A percentile compares a stretch with the other conserved stretches of the same genome.
Conservation (phyloP, 2,329 filamentous ascomycete genomes). For the Calonectria multiphialidica region DNA sequence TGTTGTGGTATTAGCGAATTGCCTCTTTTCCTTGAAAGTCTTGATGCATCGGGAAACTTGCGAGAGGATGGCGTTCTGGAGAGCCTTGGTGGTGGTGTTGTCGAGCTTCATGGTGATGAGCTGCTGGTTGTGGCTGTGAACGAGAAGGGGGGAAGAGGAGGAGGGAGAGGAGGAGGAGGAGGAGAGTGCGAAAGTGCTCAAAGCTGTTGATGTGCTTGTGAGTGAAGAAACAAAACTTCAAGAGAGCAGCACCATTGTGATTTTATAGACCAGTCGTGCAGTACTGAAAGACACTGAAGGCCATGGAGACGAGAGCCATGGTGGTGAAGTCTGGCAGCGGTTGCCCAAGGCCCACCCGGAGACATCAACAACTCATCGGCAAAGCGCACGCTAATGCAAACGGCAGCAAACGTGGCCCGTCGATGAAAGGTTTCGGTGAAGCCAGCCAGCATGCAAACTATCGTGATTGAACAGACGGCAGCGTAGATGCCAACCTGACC, state of each 20-base stretch:
- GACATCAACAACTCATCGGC: constrained; percentile 12
- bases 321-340: constrained; percentile 3
- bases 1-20: neutral
- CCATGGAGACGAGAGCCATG: neutral
- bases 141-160: neutral
- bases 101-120: constrained; percentile 17
- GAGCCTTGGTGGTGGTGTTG: neutral
- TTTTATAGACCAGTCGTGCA: neutral
- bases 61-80: constrained; percentile 15
- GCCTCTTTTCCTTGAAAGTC: no score
- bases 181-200: neutral
- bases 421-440: constrained; percentile 5
- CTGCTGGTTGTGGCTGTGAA: neutral
- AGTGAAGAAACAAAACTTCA: neutral
- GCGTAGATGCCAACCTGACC: neutral
- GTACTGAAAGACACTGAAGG: neutral
- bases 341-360: constrained; percentile 14
- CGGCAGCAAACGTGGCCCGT: constrained; percentile 9
- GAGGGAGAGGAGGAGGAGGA: neutral
- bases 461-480: neutral
- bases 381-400: constrained; percentile 17
- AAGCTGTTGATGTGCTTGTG: neutral
- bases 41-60: neutral
- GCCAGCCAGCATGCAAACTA: constrained; percentile 5
- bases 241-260: neutral